Conservation (phyloP, 306 rosid species). For the Vigna trinervia region DNA sequence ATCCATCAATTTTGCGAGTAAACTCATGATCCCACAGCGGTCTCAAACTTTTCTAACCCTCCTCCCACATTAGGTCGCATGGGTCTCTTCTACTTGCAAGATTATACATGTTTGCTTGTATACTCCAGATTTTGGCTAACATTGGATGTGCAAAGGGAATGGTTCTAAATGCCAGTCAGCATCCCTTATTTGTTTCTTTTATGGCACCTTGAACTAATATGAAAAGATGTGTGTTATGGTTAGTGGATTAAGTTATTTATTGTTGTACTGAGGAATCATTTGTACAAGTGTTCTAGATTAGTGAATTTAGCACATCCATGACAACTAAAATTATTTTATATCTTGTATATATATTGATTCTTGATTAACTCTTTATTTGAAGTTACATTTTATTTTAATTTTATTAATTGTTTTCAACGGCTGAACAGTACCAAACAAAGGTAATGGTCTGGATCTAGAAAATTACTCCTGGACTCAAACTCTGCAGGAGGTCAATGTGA, state of each 20-base stretch:
- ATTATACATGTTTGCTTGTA: too few relatives aligned
- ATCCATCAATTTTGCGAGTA: too few relatives aligned
- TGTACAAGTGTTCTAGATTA: not conserved
- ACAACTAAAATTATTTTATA: not conserved
- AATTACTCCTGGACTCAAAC: constrained; percentile 87
- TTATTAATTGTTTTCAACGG: not conserved
- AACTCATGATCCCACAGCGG: too few relatives aligned
- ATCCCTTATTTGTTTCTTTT: not conserved
- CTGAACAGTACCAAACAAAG: constrained; percentile 74
- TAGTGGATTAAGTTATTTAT: not conserved
- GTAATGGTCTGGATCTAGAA: constrained; percentile 91
- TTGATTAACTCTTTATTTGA: not conserved
- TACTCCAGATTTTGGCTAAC: too few relatives aligned
- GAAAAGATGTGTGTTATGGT: not conserved
- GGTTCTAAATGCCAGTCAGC: not conserved
- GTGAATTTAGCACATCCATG: not conserved
- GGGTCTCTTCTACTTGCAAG: too few relatives aligned
- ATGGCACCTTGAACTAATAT: not conserved
- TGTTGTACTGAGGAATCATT: not conserved
- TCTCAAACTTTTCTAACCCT: too few relatives aligned
- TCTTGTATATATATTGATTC: not conserved
- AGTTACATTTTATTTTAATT: not conserved
- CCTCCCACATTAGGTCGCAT: too few relatives aligned
- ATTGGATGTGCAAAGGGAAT: not conserved
- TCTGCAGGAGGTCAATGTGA: constrained; percentile 76